Base-by-base conservation (phyloP, 1,139 yeast genomes). In the Saccharomyces hybrid region DNA sequence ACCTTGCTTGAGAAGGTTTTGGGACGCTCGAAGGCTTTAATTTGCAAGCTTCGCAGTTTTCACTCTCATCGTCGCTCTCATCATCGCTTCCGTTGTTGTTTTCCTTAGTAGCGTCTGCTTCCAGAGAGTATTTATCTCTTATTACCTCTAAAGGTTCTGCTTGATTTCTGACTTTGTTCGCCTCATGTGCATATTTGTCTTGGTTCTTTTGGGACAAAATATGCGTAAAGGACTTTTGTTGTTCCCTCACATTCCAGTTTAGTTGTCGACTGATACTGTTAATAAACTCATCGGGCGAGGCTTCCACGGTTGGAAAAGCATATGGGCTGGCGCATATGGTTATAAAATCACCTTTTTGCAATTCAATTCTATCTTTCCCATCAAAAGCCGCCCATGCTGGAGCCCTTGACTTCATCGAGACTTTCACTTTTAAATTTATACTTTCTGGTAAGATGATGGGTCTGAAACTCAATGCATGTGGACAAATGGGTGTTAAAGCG, bases 331-430 rank as follows among this genome's bases (percentile, higher is more conserved):
- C 95, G 52, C 81, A 81, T 13, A 88, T 79, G 0, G 88, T 82
- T 23, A 88, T 89, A 63, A 85, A 88, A 66, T 85, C 87, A 3
- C 96, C 95, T 56, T 81, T 82, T 38, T 72, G 68, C 51, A 88
- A 70, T 65, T 88, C 93, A 1, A 85, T 82, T 42, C 95, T 73
- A 14, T 81, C 82, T 58, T 90, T 82, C 6, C 96, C 96, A 69
- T 89, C 96, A 65, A 89, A 88, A 3, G 95, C 83, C 0, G 93
- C 91, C 95, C 95, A 88, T 0, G 96, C 96, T 0, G 93, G 84
- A 3, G 80, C 73, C 53, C 96, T 71, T 55, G 88, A 82, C 48
- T 80, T 73, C 47, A 71, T 63, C 0, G 96, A 95, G 0, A 88
- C 89, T 63, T 82, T 84, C 2, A 89, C 86, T 62, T 81, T 85